Percentiles rank a stretch among this genome's conserved stretches.
phyloP scores from a whole-genome alignment of 1,139 yeast genomes.

The Kurtzmaniella natalensis region DNA sequence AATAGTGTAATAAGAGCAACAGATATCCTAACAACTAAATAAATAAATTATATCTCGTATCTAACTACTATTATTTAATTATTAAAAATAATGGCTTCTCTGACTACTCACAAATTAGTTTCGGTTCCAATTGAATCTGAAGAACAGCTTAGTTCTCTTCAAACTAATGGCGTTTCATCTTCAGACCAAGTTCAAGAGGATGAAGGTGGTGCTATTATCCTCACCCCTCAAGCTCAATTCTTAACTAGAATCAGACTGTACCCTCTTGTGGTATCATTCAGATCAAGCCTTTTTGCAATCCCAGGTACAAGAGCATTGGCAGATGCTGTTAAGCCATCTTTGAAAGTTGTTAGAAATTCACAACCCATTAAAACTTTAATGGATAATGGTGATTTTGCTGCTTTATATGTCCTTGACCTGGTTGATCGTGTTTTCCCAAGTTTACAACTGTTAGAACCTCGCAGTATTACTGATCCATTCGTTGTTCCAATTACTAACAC shows the following conservation, averaged over 20 bases:
- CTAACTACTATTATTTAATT: too few relatives aligned
- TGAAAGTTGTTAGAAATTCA: slow-evolving; percentile 15
- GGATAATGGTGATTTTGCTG: slow-evolving; percentile 24
- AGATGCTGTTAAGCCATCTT: slow-evolving; percentile 14
- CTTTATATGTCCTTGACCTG: slow-evolving; percentile 28
- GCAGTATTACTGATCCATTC: slow-evolving; percentile 40
- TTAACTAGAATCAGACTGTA: slow-evolving; percentile 20
- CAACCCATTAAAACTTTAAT: slow-evolving; percentile 24
- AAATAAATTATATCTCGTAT: too few relatives aligned
- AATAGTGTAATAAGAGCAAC: too few relatives aligned
- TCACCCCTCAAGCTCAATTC: slow-evolving; percentile 12
- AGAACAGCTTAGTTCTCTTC: slow-evolving; percentile 1
- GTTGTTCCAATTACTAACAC: slow-evolving; percentile 37
- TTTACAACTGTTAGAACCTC: slow-evolving; percentile 33
- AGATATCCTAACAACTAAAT: too few relatives aligned
- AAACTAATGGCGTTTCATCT: slow-evolving; percentile 1
- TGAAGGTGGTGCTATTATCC: too few relatives aligned
- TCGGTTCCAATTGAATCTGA: slow-evolving; percentile 3
- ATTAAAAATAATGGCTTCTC: too few relatives aligned
- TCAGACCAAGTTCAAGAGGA: too few relatives aligned
- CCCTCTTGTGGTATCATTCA: slow-evolving; percentile 20
- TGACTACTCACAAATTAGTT: too few relatives aligned
- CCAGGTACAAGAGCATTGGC: slow-evolving; percentile 17
- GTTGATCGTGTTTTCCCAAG: slow-evolving; percentile 34
- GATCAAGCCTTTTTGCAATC: slow-evolving; percentile 14